Percentiles rank a stretch among this genome's conserved stretches.
phyloP scores from a whole-genome alignment of 441 rosid species.

The Raphanus hybrid region DNA sequence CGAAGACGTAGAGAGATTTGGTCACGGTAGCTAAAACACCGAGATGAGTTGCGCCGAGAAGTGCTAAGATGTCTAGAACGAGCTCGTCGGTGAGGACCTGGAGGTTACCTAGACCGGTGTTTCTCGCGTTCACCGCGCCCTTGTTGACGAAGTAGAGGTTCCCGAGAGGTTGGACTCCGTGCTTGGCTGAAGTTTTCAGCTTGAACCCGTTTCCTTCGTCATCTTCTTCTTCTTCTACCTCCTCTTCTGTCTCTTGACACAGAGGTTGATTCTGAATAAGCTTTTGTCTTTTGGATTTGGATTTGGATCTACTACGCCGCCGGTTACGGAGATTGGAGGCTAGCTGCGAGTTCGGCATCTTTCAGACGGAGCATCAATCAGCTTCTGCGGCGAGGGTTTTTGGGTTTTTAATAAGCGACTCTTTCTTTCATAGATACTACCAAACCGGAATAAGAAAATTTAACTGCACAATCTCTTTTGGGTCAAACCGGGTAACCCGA shows the following conservation, averaged over 20 bases:
- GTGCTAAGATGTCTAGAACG: constrained; percentile 77
- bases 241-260: background rate
- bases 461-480: background rate
- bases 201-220: constrained; percentile 60
- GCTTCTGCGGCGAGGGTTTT: constrained; percentile 38
- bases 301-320: constrained; percentile 36
- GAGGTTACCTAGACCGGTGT: constrained; percentile 85
- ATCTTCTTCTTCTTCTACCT: constrained; percentile 42
- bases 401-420: constrained; percentile 15
- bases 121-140: constrained; percentile 65
- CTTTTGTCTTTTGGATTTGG: constrained; percentile 38
- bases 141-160: constrained; percentile 69
- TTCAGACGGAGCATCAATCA: background rate
- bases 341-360: constrained; percentile 58
- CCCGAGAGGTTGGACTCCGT: constrained; percentile 92
- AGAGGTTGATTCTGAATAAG: constrained; percentile 15
- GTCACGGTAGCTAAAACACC: constrained; percentile 76
- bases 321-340: constrained; percentile 41
- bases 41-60: constrained; percentile 59
- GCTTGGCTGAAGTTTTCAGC: constrained; percentile 62
- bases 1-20: constrained; percentile 75
- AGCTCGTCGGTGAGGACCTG: constrained; percentile 76
- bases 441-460: background rate
- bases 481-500: constrained; percentile 5
- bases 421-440: background rate